Evolutionary conservation across 1,284 basidiomycete species (phyloP), one percentile per base, ranked within the genome.

Genomic region (Heliocybe sulcata): DNA sequence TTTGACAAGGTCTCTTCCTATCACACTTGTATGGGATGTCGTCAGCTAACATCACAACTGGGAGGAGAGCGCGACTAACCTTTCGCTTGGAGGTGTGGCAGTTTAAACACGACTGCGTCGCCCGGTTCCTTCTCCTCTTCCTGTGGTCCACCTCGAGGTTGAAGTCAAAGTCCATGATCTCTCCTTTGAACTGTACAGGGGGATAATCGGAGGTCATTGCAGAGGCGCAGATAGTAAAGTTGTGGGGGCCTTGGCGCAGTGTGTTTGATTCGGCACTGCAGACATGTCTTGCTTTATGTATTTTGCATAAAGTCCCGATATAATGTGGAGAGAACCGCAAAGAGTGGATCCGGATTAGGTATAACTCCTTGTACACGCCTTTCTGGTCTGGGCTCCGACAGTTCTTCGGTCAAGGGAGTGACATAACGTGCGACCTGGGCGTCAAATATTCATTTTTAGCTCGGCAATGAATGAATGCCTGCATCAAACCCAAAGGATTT

Each of bases 31-130:
- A 48, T 45, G 57, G 35, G 54, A 58, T 42, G 56, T 55, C 35
- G 63, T 60, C 54, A 64, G 57, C 52, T 45, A 56, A 31, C 29
- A 31, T 31, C 4, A 4, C 6, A 31, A 31, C 29, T 4, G 12
- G 6, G 29, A 22, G 49, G 45, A 45, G 51, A 55, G 50, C 50
- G 48, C 27, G 35, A 52, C 49, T 31, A 56, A 57, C 91, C 79
- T 93, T 94, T 64, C 92, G 77, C 73, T 94, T 94, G 55, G 92
- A 93, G 51, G 91, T 92, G 70, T 94, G 92, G 71, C 92, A 95
- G 64, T 94, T 93, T 55, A 95, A 77, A 67, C 92, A 95, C 22
- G 81, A 83, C 73, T 93, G 87, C 6, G 92, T 94, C 38, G 91
- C 93, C 65, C 92, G 79, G 73, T 95, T 94, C 64, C 92, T 80